Conservation (phyloP, 2,329 filamentous ascomycete species). For the Verticillium isaacii region DNA sequence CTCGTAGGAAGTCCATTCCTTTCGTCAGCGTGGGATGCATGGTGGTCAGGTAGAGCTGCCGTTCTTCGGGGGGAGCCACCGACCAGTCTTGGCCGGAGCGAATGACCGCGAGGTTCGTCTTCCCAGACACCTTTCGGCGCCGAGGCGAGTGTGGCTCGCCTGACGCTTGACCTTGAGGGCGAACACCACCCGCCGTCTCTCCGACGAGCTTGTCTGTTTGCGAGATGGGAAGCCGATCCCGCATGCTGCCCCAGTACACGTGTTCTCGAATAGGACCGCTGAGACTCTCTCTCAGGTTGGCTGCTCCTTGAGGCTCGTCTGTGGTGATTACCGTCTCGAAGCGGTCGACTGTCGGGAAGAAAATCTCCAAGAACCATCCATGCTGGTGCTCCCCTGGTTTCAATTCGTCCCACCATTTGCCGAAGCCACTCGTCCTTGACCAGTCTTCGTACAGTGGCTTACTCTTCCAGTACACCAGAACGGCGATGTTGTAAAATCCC, state of each 20-base stretch:
- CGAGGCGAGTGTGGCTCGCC: background rate
- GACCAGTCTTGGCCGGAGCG: constrained; percentile 42
- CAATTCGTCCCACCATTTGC: constrained; percentile 29
- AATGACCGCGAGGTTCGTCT: constrained; percentile 35
- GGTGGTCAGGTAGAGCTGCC: constrained; percentile 34
- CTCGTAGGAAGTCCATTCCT: constrained; percentile 39
- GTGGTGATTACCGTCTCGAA: constrained; percentile 38
- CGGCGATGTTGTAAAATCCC: constrained; percentile 13
- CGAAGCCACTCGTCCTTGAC: constrained; percentile 27
- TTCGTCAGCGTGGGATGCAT: constrained; percentile 37
- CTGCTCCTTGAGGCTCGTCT: constrained; percentile 31
- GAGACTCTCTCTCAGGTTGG: constrained; percentile 30
- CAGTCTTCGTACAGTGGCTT: constrained; percentile 22
- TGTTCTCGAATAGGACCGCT: constrained; percentile 34
- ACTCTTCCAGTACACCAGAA: constrained; percentile 33
- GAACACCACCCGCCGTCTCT: constrained; percentile 7
- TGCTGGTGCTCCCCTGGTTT: constrained; percentile 16
- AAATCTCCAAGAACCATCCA: constrained; percentile 38
- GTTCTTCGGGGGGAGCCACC: constrained; percentile 31
- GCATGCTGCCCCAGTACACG: constrained; percentile 41
- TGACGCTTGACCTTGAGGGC: background rate
- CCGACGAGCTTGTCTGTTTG: constrained; percentile 30
- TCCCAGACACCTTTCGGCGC: constrained; percentile 27
- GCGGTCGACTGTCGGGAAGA: constrained; percentile 33
- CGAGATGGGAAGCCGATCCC: constrained; percentile 32